These are phyloP conservation scores for Candida freyschussii DNA, from an alignment of 1,139 yeast species.

Conservation along the genomic window DNA sequence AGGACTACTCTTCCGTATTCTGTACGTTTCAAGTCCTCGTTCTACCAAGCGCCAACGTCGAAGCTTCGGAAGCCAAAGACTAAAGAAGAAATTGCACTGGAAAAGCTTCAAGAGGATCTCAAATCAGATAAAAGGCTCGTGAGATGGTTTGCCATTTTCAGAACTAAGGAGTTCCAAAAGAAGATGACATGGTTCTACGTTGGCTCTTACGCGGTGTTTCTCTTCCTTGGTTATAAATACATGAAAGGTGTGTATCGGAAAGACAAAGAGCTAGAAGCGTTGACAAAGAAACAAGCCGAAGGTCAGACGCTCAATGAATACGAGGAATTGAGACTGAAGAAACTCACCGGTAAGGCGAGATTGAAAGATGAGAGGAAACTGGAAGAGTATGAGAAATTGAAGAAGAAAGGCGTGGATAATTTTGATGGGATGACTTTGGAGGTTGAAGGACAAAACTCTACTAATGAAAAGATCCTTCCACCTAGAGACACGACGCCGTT, in stretches of 20 bases:
- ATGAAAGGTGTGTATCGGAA: conserved; percentile 63
- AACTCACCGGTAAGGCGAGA: conserved; percentile 39
- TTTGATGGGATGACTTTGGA: conserved; percentile 42
- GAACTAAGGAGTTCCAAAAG: conserved; percentile 40
- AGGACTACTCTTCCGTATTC: not conserved
- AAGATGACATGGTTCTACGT: conserved; percentile 51
- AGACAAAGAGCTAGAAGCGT: conserved; percentile 53
- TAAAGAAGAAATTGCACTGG: conserved; percentile 28
- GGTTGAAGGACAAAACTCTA: conserved; percentile 47
- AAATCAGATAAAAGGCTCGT: conserved; percentile 30
- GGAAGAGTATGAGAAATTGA: conserved; percentile 47
- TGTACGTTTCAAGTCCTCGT: conserved; percentile 13
- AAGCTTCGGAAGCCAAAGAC: conserved; percentile 26
- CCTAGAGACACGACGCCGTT: conserved; percentile 81
- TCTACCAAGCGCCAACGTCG: conserved; percentile 22
- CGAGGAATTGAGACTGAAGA: conserved; percentile 57
- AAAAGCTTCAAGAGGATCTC: conserved; percentile 29
- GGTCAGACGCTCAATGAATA: conserved; percentile 44
- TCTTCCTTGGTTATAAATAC: conserved; percentile 58
- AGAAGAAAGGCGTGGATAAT: conserved; percentile 37
- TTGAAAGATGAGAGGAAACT: conserved; percentile 53
- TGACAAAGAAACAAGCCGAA: conserved; percentile 36
- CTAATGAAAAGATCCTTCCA: conserved; percentile 47
- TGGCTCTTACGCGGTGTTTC: conserved; percentile 50
- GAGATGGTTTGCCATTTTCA: conserved; percentile 44